These are phyloP conservation scores for Paramyrothecium roridum DNA, from an alignment of 2,329 filamentous ascomycete genomes.

Conservation along the genomic window DNA sequence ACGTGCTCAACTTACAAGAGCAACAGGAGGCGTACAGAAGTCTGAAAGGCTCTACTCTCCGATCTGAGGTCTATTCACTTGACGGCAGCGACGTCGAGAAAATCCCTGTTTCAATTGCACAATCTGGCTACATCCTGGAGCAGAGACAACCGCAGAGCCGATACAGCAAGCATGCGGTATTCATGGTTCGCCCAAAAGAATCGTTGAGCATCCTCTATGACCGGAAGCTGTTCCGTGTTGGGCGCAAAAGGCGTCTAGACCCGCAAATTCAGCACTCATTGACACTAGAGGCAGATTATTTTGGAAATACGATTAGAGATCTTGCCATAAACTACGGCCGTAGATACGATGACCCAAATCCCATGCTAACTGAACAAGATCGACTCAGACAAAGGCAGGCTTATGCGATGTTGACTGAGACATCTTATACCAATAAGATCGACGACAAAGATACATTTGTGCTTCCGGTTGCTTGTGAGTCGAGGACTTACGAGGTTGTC, in stretches of 20 bases:
- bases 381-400: conserved; percentile 2
- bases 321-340: conserved; percentile 5
- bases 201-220: no score
- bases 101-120: no score
- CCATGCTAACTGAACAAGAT: conserved; percentile 3
- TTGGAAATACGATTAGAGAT: conserved; percentile 4
- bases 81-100: conserved; percentile 1
- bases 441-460: background rate
- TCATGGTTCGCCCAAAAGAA: no score
- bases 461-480: no score
- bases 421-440: conserved; percentile 4
- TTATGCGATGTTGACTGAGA: conserved; percentile 3
- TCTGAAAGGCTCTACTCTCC: conserved; percentile 5
- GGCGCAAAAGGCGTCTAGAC: no score
- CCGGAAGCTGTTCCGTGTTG: no score
- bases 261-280: conserved; percentile 2
- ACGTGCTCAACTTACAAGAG: conserved; percentile 1
- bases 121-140: no score
- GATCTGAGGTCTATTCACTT: conserved; percentile 6
- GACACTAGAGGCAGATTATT: conserved; percentile 7
- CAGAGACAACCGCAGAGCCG: no score
- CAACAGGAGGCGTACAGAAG: conserved; percentile 5
- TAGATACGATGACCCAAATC: conserved; percentile 1
- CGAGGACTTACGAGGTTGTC: no score
- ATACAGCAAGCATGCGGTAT: no score